These are phyloP conservation scores for Lasiodiplodia gonubiensis DNA, from an alignment of 2,329 filamentous ascomycete genomes.

Conservation along the genomic window DNA sequence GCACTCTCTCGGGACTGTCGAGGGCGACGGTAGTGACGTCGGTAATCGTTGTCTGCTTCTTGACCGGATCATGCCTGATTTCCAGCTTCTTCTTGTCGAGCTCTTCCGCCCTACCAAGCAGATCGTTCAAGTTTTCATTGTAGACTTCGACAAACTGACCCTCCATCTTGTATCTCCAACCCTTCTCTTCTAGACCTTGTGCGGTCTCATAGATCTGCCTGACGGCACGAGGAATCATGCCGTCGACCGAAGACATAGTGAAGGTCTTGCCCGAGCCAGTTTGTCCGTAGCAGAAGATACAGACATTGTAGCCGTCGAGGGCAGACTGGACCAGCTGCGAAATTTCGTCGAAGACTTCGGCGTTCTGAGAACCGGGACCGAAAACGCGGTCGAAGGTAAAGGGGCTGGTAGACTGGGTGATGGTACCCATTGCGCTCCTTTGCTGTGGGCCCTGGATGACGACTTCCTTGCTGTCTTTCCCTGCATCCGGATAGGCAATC, in stretches of 20 bases:
- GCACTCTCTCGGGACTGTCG: slow-evolving; percentile 79
- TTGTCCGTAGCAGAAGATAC: slow-evolving; percentile 98
- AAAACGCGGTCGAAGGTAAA: slow-evolving; percentile 97
- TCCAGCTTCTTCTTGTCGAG: slow-evolving; percentile 84
- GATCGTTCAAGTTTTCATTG: slow-evolving; percentile 94
- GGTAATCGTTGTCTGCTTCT: slow-evolving; percentile 80
- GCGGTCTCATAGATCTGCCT: slow-evolving; percentile 93
- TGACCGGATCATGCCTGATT: slow-evolving; percentile 82
- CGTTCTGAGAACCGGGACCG: slow-evolving; percentile 75
- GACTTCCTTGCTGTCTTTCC: slow-evolving; percentile 87
- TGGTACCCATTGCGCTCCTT: slow-evolving; percentile 76
- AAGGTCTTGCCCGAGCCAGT: slow-evolving; percentile 96
- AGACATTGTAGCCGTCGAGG: slow-evolving; percentile 96
- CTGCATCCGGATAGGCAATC: slow-evolving; percentile 77
- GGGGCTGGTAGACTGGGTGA: slow-evolving; percentile 77
- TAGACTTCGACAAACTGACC: slow-evolving; percentile 97
- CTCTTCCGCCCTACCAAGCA: slow-evolving; percentile 74
- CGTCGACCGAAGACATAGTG: slow-evolving; percentile 91
- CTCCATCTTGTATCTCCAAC: slow-evolving; percentile 93
- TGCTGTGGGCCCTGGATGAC: slow-evolving; percentile 83
- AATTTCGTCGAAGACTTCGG: slow-evolving; percentile 92
- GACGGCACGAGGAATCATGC: slow-evolving; percentile 94
- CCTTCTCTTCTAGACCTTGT: slow-evolving; percentile 81
- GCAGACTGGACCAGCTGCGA: slow-evolving; percentile 96
- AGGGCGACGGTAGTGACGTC: slow-evolving; percentile 79